These are phyloP conservation scores for Glomus cerebriforme DNA, from an alignment of 192 early-diverging fungal species.

Conservation along the genomic window DNA sequence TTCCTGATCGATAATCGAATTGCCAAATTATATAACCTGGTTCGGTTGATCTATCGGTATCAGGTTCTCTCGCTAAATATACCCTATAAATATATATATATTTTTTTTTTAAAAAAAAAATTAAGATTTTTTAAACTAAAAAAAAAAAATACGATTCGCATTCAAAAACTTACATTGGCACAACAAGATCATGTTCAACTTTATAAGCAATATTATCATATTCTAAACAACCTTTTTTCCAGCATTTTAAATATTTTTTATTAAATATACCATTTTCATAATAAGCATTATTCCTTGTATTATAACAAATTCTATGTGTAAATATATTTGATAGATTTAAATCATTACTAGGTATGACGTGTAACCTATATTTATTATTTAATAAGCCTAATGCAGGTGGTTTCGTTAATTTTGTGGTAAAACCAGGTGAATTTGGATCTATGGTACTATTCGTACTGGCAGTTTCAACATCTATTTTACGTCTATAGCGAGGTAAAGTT, in stretches of 20 bases:
- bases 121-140: neutral
- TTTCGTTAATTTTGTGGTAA: neutral
- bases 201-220: neutral
- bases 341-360: neutral
- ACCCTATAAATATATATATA: no score
- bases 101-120: no score
- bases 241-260: neutral
- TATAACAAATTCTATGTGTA: neutral
- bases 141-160: neutral
- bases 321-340: neutral
- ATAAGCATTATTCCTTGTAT: neutral
- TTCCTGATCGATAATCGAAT: slow-evolving; percentile 1
- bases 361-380: neutral
- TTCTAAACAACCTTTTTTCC: neutral
- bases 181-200: neutral
- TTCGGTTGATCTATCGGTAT: neutral
- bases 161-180: neutral
- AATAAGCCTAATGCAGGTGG: neutral
- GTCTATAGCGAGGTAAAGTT: neutral
- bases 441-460: neutral
- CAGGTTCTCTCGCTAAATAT: neutral
- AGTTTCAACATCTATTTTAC: neutral
- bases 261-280: neutral
- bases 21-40: slow-evolving; percentile 2
- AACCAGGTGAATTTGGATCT: neutral